Conservation (phyloP, 495 filamentous ascomycete genomes). For the Cladorrhinum samala region DNA sequence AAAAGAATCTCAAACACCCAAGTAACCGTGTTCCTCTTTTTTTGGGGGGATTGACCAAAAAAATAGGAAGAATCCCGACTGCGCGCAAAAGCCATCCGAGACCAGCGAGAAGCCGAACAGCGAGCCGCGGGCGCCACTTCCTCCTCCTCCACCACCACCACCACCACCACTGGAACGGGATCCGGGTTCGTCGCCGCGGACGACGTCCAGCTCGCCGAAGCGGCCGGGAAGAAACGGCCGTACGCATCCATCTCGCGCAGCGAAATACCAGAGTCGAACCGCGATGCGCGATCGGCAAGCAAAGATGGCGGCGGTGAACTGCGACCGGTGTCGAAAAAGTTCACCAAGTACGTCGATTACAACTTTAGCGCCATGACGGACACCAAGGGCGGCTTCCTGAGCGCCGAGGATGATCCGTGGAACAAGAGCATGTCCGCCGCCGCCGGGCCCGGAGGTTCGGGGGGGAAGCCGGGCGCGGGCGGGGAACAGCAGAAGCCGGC, state of each 20-base stretch:
- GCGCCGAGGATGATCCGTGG: conserved; percentile 79
- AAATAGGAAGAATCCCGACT: conserved; percentile 81
- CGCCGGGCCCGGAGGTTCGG: too few species aligned
- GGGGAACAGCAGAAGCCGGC: conserved; percentile 63
- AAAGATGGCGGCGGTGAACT: conserved; percentile 54
- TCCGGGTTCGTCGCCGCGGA: conserved; percentile 37
- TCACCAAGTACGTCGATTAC: conserved; percentile 90
- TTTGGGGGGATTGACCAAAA: too few species aligned
- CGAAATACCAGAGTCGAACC: conserved; percentile 54
- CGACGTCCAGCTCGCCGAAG: conserved; percentile 30
- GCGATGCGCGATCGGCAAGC: conserved; percentile 52
- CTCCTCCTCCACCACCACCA: conserved; percentile 18
- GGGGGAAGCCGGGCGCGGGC: conserved; percentile 22
- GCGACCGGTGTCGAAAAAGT: conserved; percentile 49
- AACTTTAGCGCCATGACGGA: conserved; percentile 97
- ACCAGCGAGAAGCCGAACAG: conserved; percentile 56
- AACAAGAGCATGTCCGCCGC: conserved; percentile 71
- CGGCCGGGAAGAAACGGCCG: conserved; percentile 41
- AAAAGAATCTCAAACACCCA: too few species aligned
- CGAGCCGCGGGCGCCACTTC: conserved; percentile 31
- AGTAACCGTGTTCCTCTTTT: too few species aligned
- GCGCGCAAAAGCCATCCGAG: conserved; percentile 82
- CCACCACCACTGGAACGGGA: conserved; percentile 23
- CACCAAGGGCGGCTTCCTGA: conserved; percentile 91
- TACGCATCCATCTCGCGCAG: conserved; percentile 57